A percentile compares a stretch with the other conserved stretches of the same genome.
phyloP scores from a whole-genome alignment of 1,139 yeast species.

The Pneumocystis murina region DNA sequence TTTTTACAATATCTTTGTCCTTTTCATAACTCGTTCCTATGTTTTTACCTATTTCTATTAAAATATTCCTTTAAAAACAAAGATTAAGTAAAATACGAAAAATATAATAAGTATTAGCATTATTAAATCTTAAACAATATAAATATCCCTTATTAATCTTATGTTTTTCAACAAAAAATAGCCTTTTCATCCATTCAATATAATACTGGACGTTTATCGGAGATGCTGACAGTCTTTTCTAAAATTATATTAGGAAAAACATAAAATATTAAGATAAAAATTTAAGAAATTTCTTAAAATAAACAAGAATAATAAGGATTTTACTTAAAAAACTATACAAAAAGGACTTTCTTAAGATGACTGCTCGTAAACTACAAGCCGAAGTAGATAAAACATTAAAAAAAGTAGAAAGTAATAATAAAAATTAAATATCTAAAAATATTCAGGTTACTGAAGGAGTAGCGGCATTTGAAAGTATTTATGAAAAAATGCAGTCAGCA shows the following conservation, averaged over 20 bases:
- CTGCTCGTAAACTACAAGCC: slow-evolving; percentile 10
- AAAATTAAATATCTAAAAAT: neutral
- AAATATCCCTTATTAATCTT: no score
- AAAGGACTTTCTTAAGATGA: neutral
- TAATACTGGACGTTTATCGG: no score
- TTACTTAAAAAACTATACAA: neutral
- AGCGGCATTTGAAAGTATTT: slow-evolving; percentile 67
- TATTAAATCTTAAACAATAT: no score
- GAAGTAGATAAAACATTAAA: slow-evolving; percentile 95
- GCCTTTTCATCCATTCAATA: no score
- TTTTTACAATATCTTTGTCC: neutral
- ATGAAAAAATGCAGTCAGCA: slow-evolving; percentile 69
- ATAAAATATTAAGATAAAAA: no score
- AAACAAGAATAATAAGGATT: no score
- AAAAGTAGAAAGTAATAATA: slow-evolving; percentile 35
- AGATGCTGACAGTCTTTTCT: no score
- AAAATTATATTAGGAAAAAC: no score
- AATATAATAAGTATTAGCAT: no score
- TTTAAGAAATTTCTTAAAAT: no score
- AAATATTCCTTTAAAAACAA: neutral
- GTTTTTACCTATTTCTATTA: neutral
- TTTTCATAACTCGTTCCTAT: neutral
- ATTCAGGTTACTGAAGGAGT: slow-evolving; percentile 37
- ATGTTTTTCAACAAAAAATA: no score
- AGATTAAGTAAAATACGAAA: no score